phyloP scores from a whole-genome alignment of 768 basidiomycete genomes.

The Suillus brevipes region DNA sequence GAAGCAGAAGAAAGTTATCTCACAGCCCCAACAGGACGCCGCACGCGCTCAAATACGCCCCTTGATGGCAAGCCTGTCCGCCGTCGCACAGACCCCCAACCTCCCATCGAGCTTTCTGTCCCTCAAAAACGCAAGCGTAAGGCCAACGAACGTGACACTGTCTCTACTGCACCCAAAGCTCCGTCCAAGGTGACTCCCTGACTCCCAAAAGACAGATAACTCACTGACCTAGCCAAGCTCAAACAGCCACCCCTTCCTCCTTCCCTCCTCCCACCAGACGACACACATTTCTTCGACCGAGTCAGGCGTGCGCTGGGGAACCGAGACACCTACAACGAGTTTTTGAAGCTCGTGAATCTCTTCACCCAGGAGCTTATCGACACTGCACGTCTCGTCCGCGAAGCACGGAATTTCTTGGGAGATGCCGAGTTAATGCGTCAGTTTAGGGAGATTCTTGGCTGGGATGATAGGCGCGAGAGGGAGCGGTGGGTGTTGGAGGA shows the following conservation, averaged over 20 bases:
- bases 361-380: conserved; percentile 96
- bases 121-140: conserved; percentile 75
- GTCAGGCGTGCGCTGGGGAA: conserved; percentile 74
- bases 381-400: conserved; percentile 76
- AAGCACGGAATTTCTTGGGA: conserved; percentile 72
- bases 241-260: conserved; percentile 25
- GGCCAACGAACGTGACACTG: conserved; percentile 36
- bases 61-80: conserved; percentile 37
- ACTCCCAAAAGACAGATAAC: not conserved
- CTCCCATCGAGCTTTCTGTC: conserved; percentile 38
- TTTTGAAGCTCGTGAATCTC: conserved; percentile 91
- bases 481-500: conserved; percentile 52
- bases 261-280: conserved; percentile 39
- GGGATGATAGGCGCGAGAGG: conserved; percentile 73
- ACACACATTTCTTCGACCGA: conserved; percentile 88
- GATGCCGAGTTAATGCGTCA: conserved; percentile 79
- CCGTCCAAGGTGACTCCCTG: conserved; percentile 2
- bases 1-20: conserved; percentile 38
- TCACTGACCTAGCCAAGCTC: conserved; percentile 12
- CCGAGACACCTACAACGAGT: conserved; percentile 86
- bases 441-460: conserved; percentile 85
- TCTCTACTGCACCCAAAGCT: not conserved
- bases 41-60: conserved; percentile 37
- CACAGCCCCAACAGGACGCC: conserved; percentile 28
- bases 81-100: conserved; percentile 46